A percentile compares a stretch with the other conserved stretches of the same genome.
These are phyloP conservation scores for Coniochaeta sp. DNA, from an alignment of 2,329 filamentous ascomycete genomes.

Conservation along the genomic window DNA sequence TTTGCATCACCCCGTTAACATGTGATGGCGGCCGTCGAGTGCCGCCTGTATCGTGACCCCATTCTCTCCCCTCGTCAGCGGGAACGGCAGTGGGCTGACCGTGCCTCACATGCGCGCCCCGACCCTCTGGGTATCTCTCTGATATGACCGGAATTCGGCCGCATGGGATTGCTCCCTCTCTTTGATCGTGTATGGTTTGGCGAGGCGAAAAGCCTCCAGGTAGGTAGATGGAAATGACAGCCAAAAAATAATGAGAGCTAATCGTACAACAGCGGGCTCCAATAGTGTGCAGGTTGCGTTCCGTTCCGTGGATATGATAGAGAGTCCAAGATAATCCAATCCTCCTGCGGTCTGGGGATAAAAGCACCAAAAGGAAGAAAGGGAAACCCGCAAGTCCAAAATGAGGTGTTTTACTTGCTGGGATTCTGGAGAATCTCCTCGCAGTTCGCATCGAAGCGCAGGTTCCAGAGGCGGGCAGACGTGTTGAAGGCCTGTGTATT, in stretches of 20 bases:
- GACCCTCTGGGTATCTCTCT: conserved; percentile 16
- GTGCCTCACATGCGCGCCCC: conserved; percentile 1
- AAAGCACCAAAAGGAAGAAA: neutral
- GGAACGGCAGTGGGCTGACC: neutral
- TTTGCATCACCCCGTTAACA: neutral
- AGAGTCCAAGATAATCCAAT: conserved; percentile 2
- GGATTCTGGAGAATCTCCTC: conserved; percentile 72
- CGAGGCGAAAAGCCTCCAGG: conserved; percentile 7
- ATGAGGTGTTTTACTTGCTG: conserved; percentile 33
- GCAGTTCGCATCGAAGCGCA: conserved; percentile 94
- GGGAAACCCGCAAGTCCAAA: neutral
- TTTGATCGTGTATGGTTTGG: conserved; percentile 7
- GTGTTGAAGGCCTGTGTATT: conserved; percentile 92
- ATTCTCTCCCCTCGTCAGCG: neutral
- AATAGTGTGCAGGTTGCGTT: neutral
- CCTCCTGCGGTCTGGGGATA: conserved; percentile 2
- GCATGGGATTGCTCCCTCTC: conserved; percentile 16
- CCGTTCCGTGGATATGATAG: neutral
- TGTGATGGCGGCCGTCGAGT: neutral
- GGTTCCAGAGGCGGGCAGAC: conserved; percentile 78
- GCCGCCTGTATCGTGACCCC: neutral
- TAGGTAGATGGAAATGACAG: conserved; percentile 9
- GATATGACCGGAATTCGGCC: conserved; percentile 13
- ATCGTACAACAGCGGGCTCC: conserved; percentile 14
- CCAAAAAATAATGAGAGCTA: conserved; percentile 16